Percentiles rank a stretch among this genome's conserved stretches.
Conservation (phyloP, 106 monocot species). For the Dendrobium chrysotoxum region DNA sequence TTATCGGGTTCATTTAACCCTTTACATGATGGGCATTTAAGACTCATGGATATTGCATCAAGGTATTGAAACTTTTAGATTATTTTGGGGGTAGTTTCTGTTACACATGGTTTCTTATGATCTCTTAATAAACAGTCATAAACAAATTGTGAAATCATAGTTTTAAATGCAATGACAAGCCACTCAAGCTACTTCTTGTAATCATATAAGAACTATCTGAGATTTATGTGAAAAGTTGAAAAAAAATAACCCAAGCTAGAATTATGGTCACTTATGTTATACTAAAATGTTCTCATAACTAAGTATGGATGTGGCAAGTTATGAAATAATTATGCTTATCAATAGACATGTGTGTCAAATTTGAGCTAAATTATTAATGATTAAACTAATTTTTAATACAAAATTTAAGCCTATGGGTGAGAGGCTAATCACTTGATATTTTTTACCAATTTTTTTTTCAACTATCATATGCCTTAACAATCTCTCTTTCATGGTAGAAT, state of each 20-base stretch:
- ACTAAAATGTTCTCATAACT: background rate
- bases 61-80: constrained; percentile 32
- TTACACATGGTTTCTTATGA: background rate
- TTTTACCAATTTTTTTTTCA: no score
- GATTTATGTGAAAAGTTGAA: background rate
- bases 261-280: background rate
- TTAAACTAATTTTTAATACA: no score
- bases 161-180: background rate
- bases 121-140: no score
- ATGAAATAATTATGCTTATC: background rate
- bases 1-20: constrained; percentile 97
- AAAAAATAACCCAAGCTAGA: background rate
- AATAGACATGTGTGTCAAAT: background rate
- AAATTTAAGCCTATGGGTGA: no score
- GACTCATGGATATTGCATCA: constrained; percentile 78
- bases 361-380: no score
- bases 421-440: no score
- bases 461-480: no score
- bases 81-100: background rate
- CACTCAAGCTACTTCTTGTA: background rate
- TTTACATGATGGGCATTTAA: constrained; percentile 85
- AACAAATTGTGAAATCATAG: background rate
- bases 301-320: background rate
- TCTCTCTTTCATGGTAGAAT: no score
- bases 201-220: background rate